Percentiles rank a stretch among this genome's conserved stretches.
Conservation (phyloP, 2,329 filamentous ascomycete species). For the Xylaria sp. region DNA sequence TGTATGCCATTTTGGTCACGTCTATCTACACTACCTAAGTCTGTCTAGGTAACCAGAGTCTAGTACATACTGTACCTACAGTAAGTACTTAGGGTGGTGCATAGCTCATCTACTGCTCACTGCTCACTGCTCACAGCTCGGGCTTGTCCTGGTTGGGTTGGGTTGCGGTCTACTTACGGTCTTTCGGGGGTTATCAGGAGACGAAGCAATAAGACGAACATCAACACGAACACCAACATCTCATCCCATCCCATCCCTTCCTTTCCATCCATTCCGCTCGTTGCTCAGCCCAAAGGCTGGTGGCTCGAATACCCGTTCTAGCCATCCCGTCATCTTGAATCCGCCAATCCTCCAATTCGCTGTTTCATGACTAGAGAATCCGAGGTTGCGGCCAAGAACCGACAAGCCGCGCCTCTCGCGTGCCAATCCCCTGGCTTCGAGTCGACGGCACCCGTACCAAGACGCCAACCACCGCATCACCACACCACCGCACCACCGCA, state of each 20-base stretch:
- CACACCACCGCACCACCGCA: background rate
- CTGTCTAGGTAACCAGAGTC: background rate
- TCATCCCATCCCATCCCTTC: too few relatives aligned
- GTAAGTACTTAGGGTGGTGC: too few relatives aligned
- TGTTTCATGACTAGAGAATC: background rate
- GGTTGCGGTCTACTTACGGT: background rate
- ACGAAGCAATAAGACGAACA: background rate
- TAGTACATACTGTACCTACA: background rate
- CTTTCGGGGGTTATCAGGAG: background rate
- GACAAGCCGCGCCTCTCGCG: background rate
- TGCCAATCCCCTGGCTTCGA: background rate
- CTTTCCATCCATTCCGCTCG: too few relatives aligned
- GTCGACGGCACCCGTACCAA: background rate
- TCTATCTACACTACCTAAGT: background rate
- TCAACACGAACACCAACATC: background rate
- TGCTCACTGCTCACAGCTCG: background rate
- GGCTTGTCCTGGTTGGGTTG: background rate
- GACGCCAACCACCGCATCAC: too few relatives aligned
- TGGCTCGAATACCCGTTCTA: too few relatives aligned
- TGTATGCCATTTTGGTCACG: background rate
- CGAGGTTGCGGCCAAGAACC: background rate
- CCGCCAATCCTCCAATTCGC: background rate
- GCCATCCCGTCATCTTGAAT: background rate
- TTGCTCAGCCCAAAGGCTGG: too few relatives aligned
- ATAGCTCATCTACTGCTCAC: too few relatives aligned